Base-by-base conservation (phyloP, 306 rosid genomes). In the Glycine tomentella region DNA sequence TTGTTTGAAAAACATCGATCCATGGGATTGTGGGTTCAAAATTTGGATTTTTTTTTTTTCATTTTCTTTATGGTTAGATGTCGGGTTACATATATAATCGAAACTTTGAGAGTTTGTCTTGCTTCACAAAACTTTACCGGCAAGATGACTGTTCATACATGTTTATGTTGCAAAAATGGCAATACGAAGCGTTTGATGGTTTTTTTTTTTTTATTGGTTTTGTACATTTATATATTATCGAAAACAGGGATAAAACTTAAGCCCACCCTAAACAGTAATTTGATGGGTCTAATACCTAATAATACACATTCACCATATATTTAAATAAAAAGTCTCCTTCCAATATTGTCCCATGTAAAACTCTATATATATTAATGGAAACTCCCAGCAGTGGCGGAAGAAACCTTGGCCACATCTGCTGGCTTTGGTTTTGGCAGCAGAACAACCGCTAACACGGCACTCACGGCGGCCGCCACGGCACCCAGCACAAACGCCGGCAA, bases 401-500 rank as follows among this genome's bases (percentile, higher is more conserved):
- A 58, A 14, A n/a, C 64, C 62, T 89, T 86, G 38, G 68, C 61
- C 85, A 50, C 14, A 7, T 90, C 92, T 1, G 87, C 90, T 2
- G 89, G 80, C 17, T 88, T 85, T 10, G 92, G 92, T 12, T 87
- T 81, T 4, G 97, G 97, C 9, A 93, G 81, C 81, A 93, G 3
- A 2, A 84, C 11, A 1, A 95, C 16, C 0, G 97, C 89, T 1
- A 92, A 78, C 4, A 89, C 45, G 1, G 88, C 90, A 20, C 99
- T 93, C 1, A 65, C 55, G 0, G 76, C 70, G 0, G 99, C 95
- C 0, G 99, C 85, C 15, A 93, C 50, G 0, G 89, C 93, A 0
- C 90, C 99, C 71, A 88, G 86, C 72, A 95, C 89, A 14, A 95
- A 95, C 0, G 97, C 97, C 0, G 99, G 97, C 68, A 93, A 77